Evolutionary conservation across 1,284 basidiomycete genomes (phyloP), one percentile per base, ranked within the genome.

Genomic region (Cutaneotrichosporon sp.): DNA sequence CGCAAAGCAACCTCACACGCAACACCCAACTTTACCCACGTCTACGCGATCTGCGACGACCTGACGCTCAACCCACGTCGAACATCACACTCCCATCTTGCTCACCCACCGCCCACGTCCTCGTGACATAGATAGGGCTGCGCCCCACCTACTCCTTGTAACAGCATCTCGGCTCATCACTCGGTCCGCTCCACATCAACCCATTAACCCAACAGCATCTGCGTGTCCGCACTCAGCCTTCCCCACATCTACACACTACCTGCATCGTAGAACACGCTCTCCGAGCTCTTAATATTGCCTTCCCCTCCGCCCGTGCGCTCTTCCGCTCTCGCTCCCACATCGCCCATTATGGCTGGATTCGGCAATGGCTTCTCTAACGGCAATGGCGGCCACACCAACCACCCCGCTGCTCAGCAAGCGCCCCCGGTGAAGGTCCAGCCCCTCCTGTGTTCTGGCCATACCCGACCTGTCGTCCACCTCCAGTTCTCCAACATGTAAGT

Each of bases 401-500:
- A 40, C 55, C 36, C 36, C 2, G 16, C 47, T 31, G 49, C 21
- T 26, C 31, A 52, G 14, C 40, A 58, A 10, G 52, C 58, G 13
- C 67, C 66, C 38, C 68, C 61, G 13, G 61, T 74, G 61, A 80
- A 80, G 63, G 77, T 79, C 49, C 80, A 81, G 65, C 83, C 83
- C n/a, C 72, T 84, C 9, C 77, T 83, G n/a, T 84, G 83, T 63
- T 81, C 81, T 5, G 84, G 84, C 16, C 84, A 85, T 72, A 85
- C 84, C 6, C 76, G 93, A 70, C 93, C 94, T 47, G 92, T 97
- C 68, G 93, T 92, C 42, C 94, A 97, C 79, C 88, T 97, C 64
- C 92, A 92, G 67, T 96, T 97, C 82, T 97, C 93, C 31, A 81
- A 81, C 65, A 61, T 80, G 78, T 79, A 51, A 62, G 78, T n/a